Evolutionary conservation across 345 rosid genomes (phyloP), one percentile per base, ranked within the genome.

Genomic region (Physaria fendleri): DNA sequence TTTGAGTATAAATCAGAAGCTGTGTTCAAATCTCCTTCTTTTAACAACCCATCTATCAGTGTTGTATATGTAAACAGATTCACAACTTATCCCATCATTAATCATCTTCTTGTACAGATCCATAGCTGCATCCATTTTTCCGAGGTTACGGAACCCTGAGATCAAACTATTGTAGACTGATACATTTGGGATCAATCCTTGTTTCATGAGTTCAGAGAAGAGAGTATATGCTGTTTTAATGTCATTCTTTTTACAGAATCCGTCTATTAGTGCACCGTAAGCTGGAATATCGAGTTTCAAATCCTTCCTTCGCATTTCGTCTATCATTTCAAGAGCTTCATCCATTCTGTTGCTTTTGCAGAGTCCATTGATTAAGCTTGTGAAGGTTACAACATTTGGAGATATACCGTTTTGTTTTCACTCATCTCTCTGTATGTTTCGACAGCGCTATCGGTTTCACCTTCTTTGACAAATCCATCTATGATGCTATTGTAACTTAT

Each of bases 41-140:
- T 83, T 38, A 85, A 73, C 45, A 88, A 65, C 35, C 90, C 93
- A 45, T 81, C 95, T n/a, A 91, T 78, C 46, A 91, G 59, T 2
- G 95, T 77, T 29, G 92, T 85, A 71, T 85, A 91, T 6, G 79
- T 84, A 53, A 27, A 60, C 55, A 79, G 62, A 75, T 88, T 88
- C 83, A 61, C 84, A 76, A 33, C 80, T 78, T 34, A 84, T 23
- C 12, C 68, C 51, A 4, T 86, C 93, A 59, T 61, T 76, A 64
- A 68, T 73, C 90, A 81, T 79, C 50, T 70, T 56, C 59, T 62
- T 63, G 59, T 70, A 63, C 25, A 70, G 13, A 4, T 56, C 69
- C 29, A 48, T 14, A 1, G 69, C 74, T 41, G 59, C 64, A 25
- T 39, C 59, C 42, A 70, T 56, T 18, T 63, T 47, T 29, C 58